These are phyloP conservation scores for Cercospora berteroae DNA, from an alignment of 2,329 filamentous ascomycete genomes.

Conservation along the genomic window DNA sequence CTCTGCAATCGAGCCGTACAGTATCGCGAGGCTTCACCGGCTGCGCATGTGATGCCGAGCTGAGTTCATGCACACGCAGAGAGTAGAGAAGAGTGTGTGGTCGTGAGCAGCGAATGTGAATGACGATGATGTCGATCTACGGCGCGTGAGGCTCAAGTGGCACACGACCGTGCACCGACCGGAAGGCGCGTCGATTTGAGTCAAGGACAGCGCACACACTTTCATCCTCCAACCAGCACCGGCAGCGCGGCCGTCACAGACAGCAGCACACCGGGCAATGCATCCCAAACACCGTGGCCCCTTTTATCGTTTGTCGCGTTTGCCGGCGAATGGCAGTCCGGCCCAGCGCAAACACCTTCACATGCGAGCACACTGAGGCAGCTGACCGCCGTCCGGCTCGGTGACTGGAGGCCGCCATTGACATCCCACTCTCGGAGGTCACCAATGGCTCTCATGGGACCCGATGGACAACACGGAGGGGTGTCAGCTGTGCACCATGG, in stretches of 20 bases:
- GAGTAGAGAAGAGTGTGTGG: not conserved
- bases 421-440: conserved; percentile 14
- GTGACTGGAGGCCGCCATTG: conserved; percentile 12
- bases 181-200: conserved; percentile 2
- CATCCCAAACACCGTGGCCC: not conserved
- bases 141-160: conserved; percentile 3
- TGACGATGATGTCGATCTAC: not conserved
- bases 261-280: not conserved
- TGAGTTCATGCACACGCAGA: not conserved
- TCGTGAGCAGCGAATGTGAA: not conserved
- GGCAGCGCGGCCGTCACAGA: not conserved
- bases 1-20: not conserved
- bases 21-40: not conserved
- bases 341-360: conserved; percentile 5
- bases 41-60: not conserved
- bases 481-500: conserved; percentile 11
- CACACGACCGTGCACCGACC: not conserved
- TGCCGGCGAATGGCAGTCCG: conserved; percentile 5
- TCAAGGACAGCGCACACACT: conserved; percentile 4
- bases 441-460: conserved; percentile 15
- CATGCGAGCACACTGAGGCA: conserved; percentile 6
- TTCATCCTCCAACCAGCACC: conserved; percentile 7
- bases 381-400: conserved; percentile 1
- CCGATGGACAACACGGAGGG: conserved; percentile 11
- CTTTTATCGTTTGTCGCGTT: conserved; percentile 10